Evolutionary conservation across 139 green algal species (phyloP).

Genomic region (Chlorella sp.): DNA sequence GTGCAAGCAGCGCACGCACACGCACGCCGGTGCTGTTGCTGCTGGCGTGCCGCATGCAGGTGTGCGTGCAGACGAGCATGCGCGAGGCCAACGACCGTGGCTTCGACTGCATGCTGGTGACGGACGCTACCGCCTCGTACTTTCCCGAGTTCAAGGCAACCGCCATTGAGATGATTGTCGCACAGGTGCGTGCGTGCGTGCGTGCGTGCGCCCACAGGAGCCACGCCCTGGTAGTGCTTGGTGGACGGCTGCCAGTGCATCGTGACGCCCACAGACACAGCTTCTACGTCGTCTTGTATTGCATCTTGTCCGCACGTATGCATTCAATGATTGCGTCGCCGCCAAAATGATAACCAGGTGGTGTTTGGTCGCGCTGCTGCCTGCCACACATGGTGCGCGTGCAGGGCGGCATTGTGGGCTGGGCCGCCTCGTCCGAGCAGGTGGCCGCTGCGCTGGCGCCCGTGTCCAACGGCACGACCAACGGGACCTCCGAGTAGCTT

Average conservation of each 20-base stretch:
- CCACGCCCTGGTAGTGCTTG: too few species aligned
- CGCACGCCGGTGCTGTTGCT: too few species aligned
- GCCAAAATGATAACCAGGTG: too few species aligned
- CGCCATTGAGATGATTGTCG: conserved; percentile 43
- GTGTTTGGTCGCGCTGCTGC: background rate
- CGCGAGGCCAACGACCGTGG: conserved; percentile 64
- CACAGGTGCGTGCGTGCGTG: too few species aligned
- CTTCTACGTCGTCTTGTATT: too few species aligned
- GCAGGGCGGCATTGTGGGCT: conserved; percentile 54
- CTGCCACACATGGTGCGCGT: background rate
- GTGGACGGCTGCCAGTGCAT: too few species aligned
- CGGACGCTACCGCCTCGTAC: conserved; percentile 55
- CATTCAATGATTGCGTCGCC: too few species aligned
- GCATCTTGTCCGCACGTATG: too few species aligned
- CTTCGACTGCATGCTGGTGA: conserved; percentile 57
- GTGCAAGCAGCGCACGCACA: too few species aligned
- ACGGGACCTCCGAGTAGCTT: background rate
- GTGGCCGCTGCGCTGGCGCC: conserved; percentile 23
- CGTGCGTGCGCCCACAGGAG: too few species aligned
- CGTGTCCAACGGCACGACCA: background rate
- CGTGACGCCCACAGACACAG: too few species aligned
- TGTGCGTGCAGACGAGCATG: conserved; percentile 62
- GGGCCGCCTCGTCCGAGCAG: conserved; percentile 11
- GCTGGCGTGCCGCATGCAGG: conserved; percentile 9
- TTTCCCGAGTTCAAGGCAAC: conserved; percentile 53